Conservation (phyloP, 345 rosid species). For the Erodium maritimum region DNA sequence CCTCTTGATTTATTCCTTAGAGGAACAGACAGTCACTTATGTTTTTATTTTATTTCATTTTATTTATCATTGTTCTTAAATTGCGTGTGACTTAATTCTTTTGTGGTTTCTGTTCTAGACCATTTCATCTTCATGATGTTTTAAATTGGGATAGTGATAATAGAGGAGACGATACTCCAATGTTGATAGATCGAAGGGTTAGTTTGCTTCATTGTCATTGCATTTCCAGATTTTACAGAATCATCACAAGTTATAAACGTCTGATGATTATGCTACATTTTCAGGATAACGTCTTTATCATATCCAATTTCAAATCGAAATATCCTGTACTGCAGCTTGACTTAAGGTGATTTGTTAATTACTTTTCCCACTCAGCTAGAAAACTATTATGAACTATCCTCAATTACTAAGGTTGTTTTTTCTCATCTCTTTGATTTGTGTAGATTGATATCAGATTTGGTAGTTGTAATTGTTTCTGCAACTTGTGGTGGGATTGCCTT, state of each 20-base stretch:
- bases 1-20: not conserved
- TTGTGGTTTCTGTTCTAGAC: conserved; percentile 31
- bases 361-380: not conserved
- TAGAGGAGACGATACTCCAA: conserved; percentile 76
- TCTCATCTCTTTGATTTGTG: conserved; percentile 5
- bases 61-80: not conserved
- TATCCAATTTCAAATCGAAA: conserved; percentile 92
- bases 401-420: too few species aligned
- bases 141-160: conserved; percentile 83
- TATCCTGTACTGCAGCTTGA: conserved; percentile 90
- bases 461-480: conserved; percentile 93
- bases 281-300: conserved; percentile 94
- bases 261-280: conserved; percentile 9
- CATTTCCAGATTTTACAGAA: not conserved
- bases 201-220: not conserved
- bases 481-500: conserved; percentile 99
- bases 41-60: too few species aligned
- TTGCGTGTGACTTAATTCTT: conserved; percentile 8
- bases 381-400: not conserved
- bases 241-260: conserved; percentile 6
- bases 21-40: not conserved
- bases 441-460: conserved; percentile 97
- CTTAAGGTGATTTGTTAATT: conserved; percentile 41
- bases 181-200: conserved; percentile 86
- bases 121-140: conserved; percentile 72